Base-by-base conservation (phyloP, 192 early-diverging fungal species). In the Diversispora eburnea region DNA sequence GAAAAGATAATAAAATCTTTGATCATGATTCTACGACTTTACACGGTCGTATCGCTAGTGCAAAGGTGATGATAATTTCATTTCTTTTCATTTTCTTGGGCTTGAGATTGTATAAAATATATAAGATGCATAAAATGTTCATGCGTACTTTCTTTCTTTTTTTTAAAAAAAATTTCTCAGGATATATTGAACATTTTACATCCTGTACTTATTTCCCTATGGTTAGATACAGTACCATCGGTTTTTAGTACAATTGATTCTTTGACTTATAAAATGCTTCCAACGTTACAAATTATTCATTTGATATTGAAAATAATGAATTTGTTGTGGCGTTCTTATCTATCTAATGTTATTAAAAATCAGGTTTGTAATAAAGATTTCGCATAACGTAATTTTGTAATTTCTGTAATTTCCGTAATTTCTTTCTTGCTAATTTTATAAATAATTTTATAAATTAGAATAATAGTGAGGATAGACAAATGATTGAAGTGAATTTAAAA, bases 191-290 rank as follows among this genome's bases (percentile, higher is more conserved):
- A 60, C 13, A 8, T 20, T 58, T 84, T 80, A 51, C 73, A 91
- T 60, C 91, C 90, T 19, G 81, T 91, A 56, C 78, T 95, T 19
- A 85, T 91, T 42, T 90, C 91, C 4, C 75, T 88, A 0, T 95
- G 94, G 94, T 75, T 93, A 20, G 94, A 95, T 72, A 81, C 89
- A 41, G 86, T 88, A 3, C 88, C 94, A 8, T 72, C 75, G 3
- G 85, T 91, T 0, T 93, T 95, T 75, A 60, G 58, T 6, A 82
- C 84, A 1, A 67, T 81, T 4, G 78, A 82, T 3, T 78, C 78
- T 2, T 67, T 81, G 3, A 85, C 84, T 22, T 33, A 33, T 33
- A 74, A 77, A 20, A 77, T 81, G n/a, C 80, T 83, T 19, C 81
- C 86, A 12, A 82, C 88, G 15, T 78, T 95, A 15, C 82, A 89